These are phyloP conservation scores for Dendrobium catenatum DNA, from an alignment of 106 monocot species.

Conservation along the genomic window DNA sequence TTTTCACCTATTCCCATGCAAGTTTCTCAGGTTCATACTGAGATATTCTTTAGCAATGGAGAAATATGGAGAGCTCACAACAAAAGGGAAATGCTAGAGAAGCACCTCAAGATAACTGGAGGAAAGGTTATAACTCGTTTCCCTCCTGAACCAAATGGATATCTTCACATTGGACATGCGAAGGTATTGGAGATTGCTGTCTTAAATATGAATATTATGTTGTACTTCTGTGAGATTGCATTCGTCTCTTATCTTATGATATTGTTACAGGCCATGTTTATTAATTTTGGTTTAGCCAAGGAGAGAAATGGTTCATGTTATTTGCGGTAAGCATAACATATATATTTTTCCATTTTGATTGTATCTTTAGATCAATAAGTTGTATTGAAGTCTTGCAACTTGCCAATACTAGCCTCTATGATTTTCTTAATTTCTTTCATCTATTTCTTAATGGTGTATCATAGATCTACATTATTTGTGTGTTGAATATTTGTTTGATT, in stretches of 20 bases:
- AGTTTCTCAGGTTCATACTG: slow-evolving; percentile 76
- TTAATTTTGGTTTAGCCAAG: slow-evolving; percentile 86
- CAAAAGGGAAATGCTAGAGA: slow-evolving; percentile 66
- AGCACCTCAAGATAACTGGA: slow-evolving; percentile 65
- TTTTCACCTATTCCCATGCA: not conserved
- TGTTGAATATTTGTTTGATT: not conserved
- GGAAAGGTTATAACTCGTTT: slow-evolving; percentile 88
- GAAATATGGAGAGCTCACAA: slow-evolving; percentile 82
- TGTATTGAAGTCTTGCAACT: not conserved
- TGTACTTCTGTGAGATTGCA: not conserved
- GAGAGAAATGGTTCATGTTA: slow-evolving; percentile 78
- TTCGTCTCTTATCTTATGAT: slow-evolving; percentile 11
- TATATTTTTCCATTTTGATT: not conserved
- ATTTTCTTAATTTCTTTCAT: not conserved
- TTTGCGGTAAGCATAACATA: slow-evolving; percentile 49
- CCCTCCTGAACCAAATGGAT: slow-evolving; percentile 97
- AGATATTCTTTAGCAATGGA: slow-evolving; percentile 89
- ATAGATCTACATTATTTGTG: not conserved
- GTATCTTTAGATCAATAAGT: not conserved
- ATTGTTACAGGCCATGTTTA: slow-evolving; percentile 77
- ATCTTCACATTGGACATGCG: slow-evolving; percentile 97
- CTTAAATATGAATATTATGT: not conserved
- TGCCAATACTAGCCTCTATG: not conserved
- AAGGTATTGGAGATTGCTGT: slow-evolving; percentile 46
- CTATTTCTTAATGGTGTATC: not conserved